Percentiles rank a stretch among this genome's conserved stretches.
phyloP scores from a whole-genome alignment of 495 filamentous ascomycete species.

The Trichodelitschia bisporula region DNA sequence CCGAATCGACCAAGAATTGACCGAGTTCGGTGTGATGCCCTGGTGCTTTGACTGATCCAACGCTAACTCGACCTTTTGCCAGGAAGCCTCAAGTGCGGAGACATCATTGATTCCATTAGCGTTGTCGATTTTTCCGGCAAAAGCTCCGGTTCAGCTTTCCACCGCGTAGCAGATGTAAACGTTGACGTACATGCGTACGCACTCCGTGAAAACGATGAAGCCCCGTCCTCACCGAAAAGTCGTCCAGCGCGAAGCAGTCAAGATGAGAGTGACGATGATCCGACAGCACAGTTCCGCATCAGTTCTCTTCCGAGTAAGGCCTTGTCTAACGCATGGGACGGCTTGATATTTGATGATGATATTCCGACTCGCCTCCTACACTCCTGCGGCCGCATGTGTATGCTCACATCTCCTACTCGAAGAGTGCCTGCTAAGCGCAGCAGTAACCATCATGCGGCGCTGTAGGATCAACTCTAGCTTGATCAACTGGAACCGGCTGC shows the following conservation, averaged over 20 bases:
- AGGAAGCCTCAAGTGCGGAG: neutral
- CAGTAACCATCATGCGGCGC: neutral
- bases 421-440: neutral
- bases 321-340: slow-evolving; percentile 26
- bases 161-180: slow-evolving; percentile 5
- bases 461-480: slow-evolving; percentile 5
- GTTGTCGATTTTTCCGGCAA: slow-evolving; percentile 11
- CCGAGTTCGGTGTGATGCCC: neutral
- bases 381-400: slow-evolving; percentile 23
- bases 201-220: slow-evolving; percentile 4
- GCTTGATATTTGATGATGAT: slow-evolving; percentile 23
- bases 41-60: neutral
- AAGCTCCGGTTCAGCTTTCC: slow-evolving; percentile 1
- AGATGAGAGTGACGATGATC: slow-evolving; percentile 3
- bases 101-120: slow-evolving; percentile 8
- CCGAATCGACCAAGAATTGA: slow-evolving; percentile 5
- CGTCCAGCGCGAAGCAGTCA: neutral
- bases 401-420: slow-evolving; percentile 2
- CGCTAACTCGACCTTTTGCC: neutral
- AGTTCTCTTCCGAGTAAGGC: slow-evolving; percentile 17
- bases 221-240: neutral
- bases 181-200: slow-evolving; percentile 14
- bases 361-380: slow-evolving; percentile 21
- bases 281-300: slow-evolving; percentile 10
- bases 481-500: slow-evolving; percentile 13